A percentile compares a stretch with the other conserved stretches of the same genome.
Conservation (phyloP, 306 rosid genomes). For the Abrus pulchellus region DNA sequence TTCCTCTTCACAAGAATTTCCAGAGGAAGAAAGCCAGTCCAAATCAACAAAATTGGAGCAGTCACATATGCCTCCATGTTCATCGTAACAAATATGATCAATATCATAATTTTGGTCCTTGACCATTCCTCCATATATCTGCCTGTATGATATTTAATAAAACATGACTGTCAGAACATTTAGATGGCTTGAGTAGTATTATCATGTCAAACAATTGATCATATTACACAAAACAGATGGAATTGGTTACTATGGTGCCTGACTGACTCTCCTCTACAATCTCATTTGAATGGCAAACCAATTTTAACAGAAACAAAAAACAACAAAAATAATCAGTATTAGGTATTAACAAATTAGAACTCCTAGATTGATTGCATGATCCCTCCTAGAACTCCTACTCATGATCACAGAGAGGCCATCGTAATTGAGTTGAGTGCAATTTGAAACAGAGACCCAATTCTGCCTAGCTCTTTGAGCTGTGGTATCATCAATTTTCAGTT, state of each 20-base stretch:
- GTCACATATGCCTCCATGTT: slow-evolving; percentile 72
- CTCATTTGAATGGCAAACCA: slow-evolving; percentile 1
- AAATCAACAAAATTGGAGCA: slow-evolving; percentile 79
- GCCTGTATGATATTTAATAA: slow-evolving; percentile 61
- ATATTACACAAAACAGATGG: slow-evolving; percentile 1
- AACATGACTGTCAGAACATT: slow-evolving; percentile 46
- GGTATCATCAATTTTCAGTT: slow-evolving; percentile 21
- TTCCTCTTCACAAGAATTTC: slow-evolving; percentile 93
- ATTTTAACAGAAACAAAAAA: slow-evolving; percentile 15
- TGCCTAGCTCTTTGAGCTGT: not conserved
- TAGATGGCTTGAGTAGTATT: slow-evolving; percentile 30
- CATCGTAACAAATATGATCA: slow-evolving; percentile 70
- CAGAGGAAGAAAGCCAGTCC: slow-evolving; percentile 91
- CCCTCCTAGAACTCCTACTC: not conserved
- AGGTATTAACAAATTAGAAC: not conserved
- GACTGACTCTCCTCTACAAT: slow-evolving; percentile 15
- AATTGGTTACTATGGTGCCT: not conserved
- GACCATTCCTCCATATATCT: slow-evolving; percentile 55
- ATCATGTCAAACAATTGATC: slow-evolving; percentile 35
- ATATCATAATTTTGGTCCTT: slow-evolving; percentile 60
- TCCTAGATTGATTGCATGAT: not conserved
- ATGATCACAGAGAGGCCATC: not conserved
- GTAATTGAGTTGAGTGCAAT: not conserved
- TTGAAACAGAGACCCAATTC: not conserved
- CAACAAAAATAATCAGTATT: slow-evolving; percentile 5